Base-by-base conservation (phyloP, 2,329 filamentous ascomycete genomes). In the Ophiostoma sp. region DNA sequence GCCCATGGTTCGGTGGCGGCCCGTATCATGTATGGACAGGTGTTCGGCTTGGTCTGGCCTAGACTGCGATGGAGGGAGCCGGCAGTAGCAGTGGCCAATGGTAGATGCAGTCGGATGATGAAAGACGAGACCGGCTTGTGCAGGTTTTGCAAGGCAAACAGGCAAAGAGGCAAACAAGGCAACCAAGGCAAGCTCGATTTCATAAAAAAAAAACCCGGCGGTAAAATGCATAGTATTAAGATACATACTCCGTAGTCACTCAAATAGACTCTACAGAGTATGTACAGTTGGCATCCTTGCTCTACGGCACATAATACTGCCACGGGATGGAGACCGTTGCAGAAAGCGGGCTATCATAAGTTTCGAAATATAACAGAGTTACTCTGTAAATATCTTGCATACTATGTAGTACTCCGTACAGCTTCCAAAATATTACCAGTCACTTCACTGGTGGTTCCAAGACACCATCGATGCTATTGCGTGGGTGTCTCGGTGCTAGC, bases 1-100 rank as follows among this genome's bases (percentile, higher is more conserved):
- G 52, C 20, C n/a, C 23, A 57, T 57, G n/a, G 52, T 57, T 57
- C 52, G 52, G 52, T 57, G n/a, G 48, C 48, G 48, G 48, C 48
- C 17, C n/a, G 48, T 54, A 54, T 54, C 48, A n/a, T 23, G 52
- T 57, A 57, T 57, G 52, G 23, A 10, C 52, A 13, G n/a, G n/a
- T 48, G 36, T 10, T 39, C 36, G 36, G 36, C 36, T 39, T 8
- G 44, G 44, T 17, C 52, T 57, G 52, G 10, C 27, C 52, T 27
- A n/a, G 52, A 10, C 52, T 48, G 10, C 23, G 23, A 57, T 57
- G 23, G 52, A 57, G 52, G 52, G n/a, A 57, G 52, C 52, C 52
- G 52, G 52, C 52, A n/a, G 52, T 27, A 57, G 52, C 52, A 57
- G 52, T n/a, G 27, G 52, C 52, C 52, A 31, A 27, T 57, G 52